These are phyloP conservation scores for Leishmania gerbilli DNA, from an alignment of 208 protist genomes.

Conservation along the genomic window DNA sequence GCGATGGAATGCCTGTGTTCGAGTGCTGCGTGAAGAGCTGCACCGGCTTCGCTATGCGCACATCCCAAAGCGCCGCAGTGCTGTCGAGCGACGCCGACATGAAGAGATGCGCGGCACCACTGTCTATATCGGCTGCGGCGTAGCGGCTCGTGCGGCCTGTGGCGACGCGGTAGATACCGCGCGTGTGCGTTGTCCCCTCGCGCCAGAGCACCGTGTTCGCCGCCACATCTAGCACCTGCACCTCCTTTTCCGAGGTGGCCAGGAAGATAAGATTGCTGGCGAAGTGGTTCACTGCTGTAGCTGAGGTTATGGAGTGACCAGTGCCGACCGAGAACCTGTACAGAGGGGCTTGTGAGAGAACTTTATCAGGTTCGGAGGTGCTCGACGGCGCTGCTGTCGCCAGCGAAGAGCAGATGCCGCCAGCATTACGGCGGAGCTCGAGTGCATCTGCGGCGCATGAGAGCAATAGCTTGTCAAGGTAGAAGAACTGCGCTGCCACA, in stretches of 20 bases:
- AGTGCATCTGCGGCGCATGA: constrained; percentile 46
- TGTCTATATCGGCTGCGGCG: constrained; percentile 10
- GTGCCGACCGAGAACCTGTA: constrained; percentile 28
- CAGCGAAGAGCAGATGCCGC: background rate
- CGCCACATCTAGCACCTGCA: constrained; percentile 69
- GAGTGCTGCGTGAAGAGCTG: constrained; percentile 76
- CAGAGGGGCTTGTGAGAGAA: constrained; percentile 37
- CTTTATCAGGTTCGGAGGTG: constrained; percentile 10
- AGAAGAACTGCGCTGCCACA: constrained; percentile 68
- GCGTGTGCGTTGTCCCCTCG: constrained; percentile 54
- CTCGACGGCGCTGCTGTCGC: constrained; percentile 15
- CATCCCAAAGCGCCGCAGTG: constrained; percentile 75
- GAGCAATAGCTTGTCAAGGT: constrained; percentile 75
- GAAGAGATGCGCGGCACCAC: constrained; percentile 53
- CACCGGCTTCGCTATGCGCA: constrained; percentile 45
- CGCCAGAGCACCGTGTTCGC: constrained; percentile 40
- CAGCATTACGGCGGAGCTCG: constrained; percentile 31
- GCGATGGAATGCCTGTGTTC: constrained; percentile 55
- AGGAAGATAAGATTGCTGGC: constrained; percentile 66
- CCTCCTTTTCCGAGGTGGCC: constrained; percentile 67
- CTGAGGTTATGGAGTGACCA: constrained; percentile 54
- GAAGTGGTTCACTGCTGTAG: constrained; percentile 81
- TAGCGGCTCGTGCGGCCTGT: constrained; percentile 62
- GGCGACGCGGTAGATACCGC: constrained; percentile 65
- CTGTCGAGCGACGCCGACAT: constrained; percentile 72